Percentiles rank a stretch among this genome's conserved stretches.
phyloP scores from a whole-genome alignment of 768 basidiomycete species.

The Suillus occidentalis region DNA sequence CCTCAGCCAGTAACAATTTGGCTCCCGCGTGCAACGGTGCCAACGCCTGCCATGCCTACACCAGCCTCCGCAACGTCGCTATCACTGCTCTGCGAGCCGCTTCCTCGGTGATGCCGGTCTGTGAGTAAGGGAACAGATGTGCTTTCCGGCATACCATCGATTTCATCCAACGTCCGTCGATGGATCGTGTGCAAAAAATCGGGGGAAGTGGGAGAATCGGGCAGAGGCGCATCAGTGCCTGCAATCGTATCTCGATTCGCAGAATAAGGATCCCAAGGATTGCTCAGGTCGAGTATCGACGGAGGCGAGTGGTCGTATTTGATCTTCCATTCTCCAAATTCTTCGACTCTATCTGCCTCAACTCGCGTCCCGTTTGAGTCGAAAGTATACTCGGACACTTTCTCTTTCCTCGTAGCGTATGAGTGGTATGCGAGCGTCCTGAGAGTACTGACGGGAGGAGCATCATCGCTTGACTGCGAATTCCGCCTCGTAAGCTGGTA shows the following conservation, averaged over 20 bases:
- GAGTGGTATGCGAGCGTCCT: slow-evolving; percentile 39
- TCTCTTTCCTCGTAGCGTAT: slow-evolving; percentile 37
- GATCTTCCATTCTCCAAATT: slow-evolving; percentile 14
- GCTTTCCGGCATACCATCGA: slow-evolving; percentile 11
- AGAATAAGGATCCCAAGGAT: slow-evolving; percentile 26
- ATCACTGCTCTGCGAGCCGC: slow-evolving; percentile 13
- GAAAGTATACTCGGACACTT: slow-evolving; percentile 33
- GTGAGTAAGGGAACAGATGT: slow-evolving; percentile 33
- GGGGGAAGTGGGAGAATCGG: slow-evolving; percentile 16
- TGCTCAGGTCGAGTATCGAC: slow-evolving; percentile 12
- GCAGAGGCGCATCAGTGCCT: slow-evolving; percentile 22
- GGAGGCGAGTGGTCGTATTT: slow-evolving; percentile 4
- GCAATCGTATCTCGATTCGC: slow-evolving; percentile 31
- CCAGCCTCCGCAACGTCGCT: slow-evolving; percentile 24
- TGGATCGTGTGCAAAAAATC: slow-evolving; percentile 10
- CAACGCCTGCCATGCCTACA: slow-evolving; percentile 46
- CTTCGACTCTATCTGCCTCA: slow-evolving; percentile 10
- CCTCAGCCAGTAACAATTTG: slow-evolving; percentile 18
- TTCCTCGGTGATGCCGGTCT: slow-evolving; percentile 24
- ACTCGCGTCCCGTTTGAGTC: slow-evolving; percentile 32
- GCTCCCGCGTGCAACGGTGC: slow-evolving; percentile 41
- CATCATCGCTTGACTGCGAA: slow-evolving; percentile 27
- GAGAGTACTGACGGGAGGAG: slow-evolving; percentile 40
- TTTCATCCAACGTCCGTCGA: slow-evolving; percentile 4
- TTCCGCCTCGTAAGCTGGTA: slow-evolving; percentile 38